Evolutionary conservation across 2,329 filamentous ascomycete species (phyloP).

Genomic region (Alternaria sp.): DNA sequence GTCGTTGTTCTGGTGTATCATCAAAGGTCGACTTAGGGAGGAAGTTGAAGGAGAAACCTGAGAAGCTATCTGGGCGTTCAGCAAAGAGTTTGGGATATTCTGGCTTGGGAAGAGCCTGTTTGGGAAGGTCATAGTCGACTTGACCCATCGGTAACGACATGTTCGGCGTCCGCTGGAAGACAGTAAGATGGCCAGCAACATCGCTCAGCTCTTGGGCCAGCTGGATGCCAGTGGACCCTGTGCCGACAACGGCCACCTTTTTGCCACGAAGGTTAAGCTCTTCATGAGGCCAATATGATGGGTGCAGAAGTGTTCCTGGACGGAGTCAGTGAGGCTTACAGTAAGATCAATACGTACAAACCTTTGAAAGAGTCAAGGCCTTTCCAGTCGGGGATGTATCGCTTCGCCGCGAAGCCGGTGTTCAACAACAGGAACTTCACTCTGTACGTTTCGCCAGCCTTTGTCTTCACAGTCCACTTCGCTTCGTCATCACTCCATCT

Average conservation of each 20-base stretch:
- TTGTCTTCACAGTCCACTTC: conserved; percentile 58
- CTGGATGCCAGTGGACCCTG: conserved; percentile 69
- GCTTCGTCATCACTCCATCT: conserved; percentile 50
- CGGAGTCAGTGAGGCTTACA: neutral
- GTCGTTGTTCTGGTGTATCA: conserved; percentile 26
- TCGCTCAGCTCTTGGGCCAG: conserved; percentile 67
- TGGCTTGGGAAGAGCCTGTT: conserved; percentile 55
- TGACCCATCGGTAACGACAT: conserved; percentile 36
- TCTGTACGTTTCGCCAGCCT: conserved; percentile 50
- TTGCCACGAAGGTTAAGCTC: conserved; percentile 64
- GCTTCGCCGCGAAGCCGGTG: conserved; percentile 59
- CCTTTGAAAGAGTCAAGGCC: conserved; percentile 46
- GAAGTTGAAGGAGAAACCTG: conserved; percentile 34
- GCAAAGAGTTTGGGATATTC: conserved; percentile 33
- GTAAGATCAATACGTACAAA: neutral
- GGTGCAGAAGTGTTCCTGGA: conserved; percentile 57
- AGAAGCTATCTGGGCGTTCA: conserved; percentile 18
- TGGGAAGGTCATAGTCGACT: conserved; percentile 28
- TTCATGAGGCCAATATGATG: conserved; percentile 66
- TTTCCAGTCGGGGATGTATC: conserved; percentile 53
- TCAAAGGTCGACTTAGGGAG: conserved; percentile 30
- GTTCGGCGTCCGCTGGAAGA: conserved; percentile 70
- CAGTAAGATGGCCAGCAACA: conserved; percentile 58
- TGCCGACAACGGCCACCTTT: conserved; percentile 67
- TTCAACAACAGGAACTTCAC: conserved; percentile 58